Percentiles rank a stretch among this genome's conserved stretches.
These are phyloP conservation scores for Nakaseomyces nivariensis DNA, from an alignment of 1,139 yeast species.

Conservation along the genomic window DNA sequence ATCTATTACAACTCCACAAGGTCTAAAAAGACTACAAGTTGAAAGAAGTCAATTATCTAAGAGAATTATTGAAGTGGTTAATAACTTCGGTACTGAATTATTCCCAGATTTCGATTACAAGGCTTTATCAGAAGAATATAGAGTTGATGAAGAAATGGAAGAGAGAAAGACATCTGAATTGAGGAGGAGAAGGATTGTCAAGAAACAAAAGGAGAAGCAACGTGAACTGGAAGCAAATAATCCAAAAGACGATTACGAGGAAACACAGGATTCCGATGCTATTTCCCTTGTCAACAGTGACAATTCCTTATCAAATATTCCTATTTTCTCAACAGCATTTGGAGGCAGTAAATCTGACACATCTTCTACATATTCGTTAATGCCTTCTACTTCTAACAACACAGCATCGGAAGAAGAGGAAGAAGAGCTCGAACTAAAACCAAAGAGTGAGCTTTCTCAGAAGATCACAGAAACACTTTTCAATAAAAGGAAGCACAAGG, in stretches of 20 bases:
- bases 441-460: constrained; percentile 12
- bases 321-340: constrained; percentile 21
- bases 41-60: constrained; percentile 36
- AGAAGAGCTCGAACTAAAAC: constrained; percentile 11
- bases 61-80: constrained; percentile 48
- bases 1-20: constrained; percentile 49
- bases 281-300: constrained; percentile 28
- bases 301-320: constrained; percentile 28
- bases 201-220: constrained; percentile 14
- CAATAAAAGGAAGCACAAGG: constrained; percentile 14
- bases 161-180: constrained; percentile 23
- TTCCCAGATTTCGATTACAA: constrained; percentile 45
- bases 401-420: constrained; percentile 18
- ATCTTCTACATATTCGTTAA: constrained; percentile 8
- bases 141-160: constrained; percentile 15
- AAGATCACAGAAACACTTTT: constrained; percentile 23
- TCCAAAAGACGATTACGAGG: constrained; percentile 9
- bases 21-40: constrained; percentile 37
- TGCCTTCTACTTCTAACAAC: constrained; percentile 13
- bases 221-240: constrained; percentile 4
- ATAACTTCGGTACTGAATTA: constrained; percentile 52
- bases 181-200: constrained; percentile 25
- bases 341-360: constrained; percentile 9
- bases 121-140: constrained; percentile 11
- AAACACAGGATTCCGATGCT: constrained; percentile 25